These are phyloP conservation scores for Camellia sinensis DNA, from an alignment of 148 eudicot genomes.

Conservation along the genomic window DNA sequence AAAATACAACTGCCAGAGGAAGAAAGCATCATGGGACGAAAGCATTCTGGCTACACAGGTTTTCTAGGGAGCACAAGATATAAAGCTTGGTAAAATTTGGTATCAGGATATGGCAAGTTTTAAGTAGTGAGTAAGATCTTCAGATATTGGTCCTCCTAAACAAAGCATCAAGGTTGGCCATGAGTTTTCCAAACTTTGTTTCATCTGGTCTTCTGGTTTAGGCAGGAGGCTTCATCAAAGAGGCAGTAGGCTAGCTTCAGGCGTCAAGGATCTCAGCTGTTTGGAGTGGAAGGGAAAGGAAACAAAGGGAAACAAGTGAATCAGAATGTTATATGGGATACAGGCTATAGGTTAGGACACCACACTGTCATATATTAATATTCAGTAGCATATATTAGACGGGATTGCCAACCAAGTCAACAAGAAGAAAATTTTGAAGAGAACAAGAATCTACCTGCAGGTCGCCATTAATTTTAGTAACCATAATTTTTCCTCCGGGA, in stretches of 20 bases:
- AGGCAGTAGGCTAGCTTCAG: conserved; percentile 79
- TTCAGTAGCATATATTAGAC: conserved; percentile 11
- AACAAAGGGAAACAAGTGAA: conserved; percentile 66
- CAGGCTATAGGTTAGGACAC: conserved; percentile 29
- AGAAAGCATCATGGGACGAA: conserved; percentile 30
- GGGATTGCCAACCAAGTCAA: conserved; percentile 8
- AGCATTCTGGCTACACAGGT: conserved; percentile 59
- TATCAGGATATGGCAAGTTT: conserved; percentile 69
- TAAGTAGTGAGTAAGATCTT: conserved; percentile 57
- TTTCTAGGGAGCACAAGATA: conserved; percentile 47
- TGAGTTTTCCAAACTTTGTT: conserved; percentile 55
- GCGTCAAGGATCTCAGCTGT: conserved; percentile 91
- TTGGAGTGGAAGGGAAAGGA: conserved; percentile 72
- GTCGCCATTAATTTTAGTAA: conserved; percentile 39
- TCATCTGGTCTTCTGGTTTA: conserved; percentile 94
- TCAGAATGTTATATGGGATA: conserved; percentile 53
- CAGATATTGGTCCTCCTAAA: conserved; percentile 62
- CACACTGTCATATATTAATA: conserved; percentile 26
- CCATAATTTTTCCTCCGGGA: conserved; percentile 70
- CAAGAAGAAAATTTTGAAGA: background rate
- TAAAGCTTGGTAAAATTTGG: conserved; percentile 60
- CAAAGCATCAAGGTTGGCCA: conserved; percentile 74
- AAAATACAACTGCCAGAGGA: conserved; percentile 24
- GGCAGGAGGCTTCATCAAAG: conserved; percentile 72
- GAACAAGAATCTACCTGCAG: conserved; percentile 55